Evolutionary conservation across 139 green algal species (phyloP), one percentile per base, ranked within the genome.

Genomic region (Axilococcus clingmanii): DNA sequence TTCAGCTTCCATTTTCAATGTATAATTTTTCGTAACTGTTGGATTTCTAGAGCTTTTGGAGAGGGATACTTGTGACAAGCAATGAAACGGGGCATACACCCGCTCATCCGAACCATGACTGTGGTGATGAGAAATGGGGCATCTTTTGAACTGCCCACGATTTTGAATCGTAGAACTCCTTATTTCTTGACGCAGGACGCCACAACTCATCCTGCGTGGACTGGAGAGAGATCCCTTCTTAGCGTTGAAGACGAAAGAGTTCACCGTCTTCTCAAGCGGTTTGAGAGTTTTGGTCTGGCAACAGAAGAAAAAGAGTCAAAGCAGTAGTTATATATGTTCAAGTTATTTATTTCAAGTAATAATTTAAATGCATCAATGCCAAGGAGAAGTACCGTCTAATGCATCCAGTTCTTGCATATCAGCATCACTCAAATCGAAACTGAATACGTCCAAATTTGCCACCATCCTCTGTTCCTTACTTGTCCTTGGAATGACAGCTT

Each of bases 341-440:
- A 38, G 9, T 38, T n/a, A n/a, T 38, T n/a, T 38, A 9, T n/a
- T 38, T n/a, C 33, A 38, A n/a, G 33, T 38, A n/a, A 12, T 38
- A 12, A 38, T n/a, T n/a, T n/a, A n/a, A n/a, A n/a, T n/a, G n/a
- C n/a, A n/a, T n/a, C n/a, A n/a, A n/a, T n/a, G n/a, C n/a, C n/a
- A n/a, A n/a, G n/a, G n/a, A n/a, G n/a, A n/a, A n/a, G n/a, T n/a
- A n/a, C n/a, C n/a, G n/a, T n/a, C n/a, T 38, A 38, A 38, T 38
- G 33, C 9, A 38, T 79, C 68, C 3, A 87, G 63, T 3, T 15
- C 14, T 38, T 57, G 46, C 74, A 87, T 79, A n/a, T 80, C 47
- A 5, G 4, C 46, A 7, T 56, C 55, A 1, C 17, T 65, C n/a
- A 87, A 54, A 22, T 59, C 59, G 42, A 82, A 84, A 33, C 66